Evolutionary conservation across 257 asterid species (phyloP).

Genomic region (Solanum rostratum): DNA sequence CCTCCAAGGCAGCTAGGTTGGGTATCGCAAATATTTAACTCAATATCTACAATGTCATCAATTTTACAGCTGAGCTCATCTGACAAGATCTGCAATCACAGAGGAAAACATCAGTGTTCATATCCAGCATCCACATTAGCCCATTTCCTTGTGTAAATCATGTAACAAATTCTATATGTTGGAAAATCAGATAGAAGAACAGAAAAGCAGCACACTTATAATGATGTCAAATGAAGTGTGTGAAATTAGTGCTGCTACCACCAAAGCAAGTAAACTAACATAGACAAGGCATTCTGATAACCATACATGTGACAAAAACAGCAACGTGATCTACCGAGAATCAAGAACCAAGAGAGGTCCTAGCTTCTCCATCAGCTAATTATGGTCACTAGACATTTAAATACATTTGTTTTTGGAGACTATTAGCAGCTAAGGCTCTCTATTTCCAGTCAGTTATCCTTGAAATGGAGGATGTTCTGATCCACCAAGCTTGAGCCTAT

Average conservation of each 20-base stretch:
- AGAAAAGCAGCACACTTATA: not conserved
- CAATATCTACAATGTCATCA: constrained; percentile 72
- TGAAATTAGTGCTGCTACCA: not conserved
- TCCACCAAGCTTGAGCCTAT: not conserved
- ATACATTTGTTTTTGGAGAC: not conserved
- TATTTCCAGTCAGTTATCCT: not conserved
- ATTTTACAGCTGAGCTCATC: constrained; percentile 77
- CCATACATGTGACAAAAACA: not conserved
- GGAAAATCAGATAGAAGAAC: not conserved
- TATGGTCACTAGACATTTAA: not conserved
- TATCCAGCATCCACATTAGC: not conserved
- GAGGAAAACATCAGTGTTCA: not conserved
- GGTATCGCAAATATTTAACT: constrained; percentile 89
- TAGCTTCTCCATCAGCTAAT: not conserved
- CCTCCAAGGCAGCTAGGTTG: constrained; percentile 99
- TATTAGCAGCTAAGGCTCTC: not conserved
- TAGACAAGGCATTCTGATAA: not conserved
- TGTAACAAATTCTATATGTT: not conserved
- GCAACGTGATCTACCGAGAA: not conserved
- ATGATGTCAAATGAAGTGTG: not conserved
- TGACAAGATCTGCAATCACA: constrained; percentile 58
- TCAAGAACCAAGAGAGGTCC: not conserved
- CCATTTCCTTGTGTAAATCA: not conserved
- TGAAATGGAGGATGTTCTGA: not conserved
- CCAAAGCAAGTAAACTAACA: not conserved